Evolutionary conservation across 768 basidiomycete species (phyloP), one percentile per base, ranked within the genome.

Genomic region (Sistotremastrum suecicum): DNA sequence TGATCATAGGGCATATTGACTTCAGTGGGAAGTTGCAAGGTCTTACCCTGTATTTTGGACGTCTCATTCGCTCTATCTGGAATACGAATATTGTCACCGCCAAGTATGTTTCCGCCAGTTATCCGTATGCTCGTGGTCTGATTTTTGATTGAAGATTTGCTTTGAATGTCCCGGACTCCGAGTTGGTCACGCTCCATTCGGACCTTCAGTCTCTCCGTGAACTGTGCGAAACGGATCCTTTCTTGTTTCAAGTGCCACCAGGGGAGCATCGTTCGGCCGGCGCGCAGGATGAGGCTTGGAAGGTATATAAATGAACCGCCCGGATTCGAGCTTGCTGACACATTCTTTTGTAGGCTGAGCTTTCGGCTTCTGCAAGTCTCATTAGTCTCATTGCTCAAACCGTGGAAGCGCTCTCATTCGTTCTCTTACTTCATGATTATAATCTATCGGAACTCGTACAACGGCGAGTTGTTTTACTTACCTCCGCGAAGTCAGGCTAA

Each of bases 381-480:
- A 70, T 79, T 41, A 64, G 71, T 12, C 72, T 99, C 39, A 65
- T 98, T 40, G 75, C 74, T 7, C 78, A 92, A 56, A 80, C 88
- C 4, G 86, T 97, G 42, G 95, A 99, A 62, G 95, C 88, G 0
- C 76, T 98, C 46, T 88, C 90, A 0, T 99, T 98, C 61, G 69
- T 98, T 43, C 71, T 98, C 30, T 77, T 98, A 12, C 68, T 98
- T 43, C 89, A 78, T 54, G 95, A 99, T 57, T 94, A 97, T 65
- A 76, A 78, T 47, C 69, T 98, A 28, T 77, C 83, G 11, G 88
- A 94, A 50, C 70, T 95, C 31, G 76, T 95, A 46, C 66, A 78
- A 34, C 76, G 81, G 87, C 94, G 57, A 54, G 80, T 66, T 34
- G 5, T 34, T 20, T 28, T 38, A 7, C 28, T 31, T 20, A 5